Evolutionary conservation across 257 asterid genomes (phyloP), one percentile per base, ranked within the genome.

Genomic region (Solanum rostratum): DNA sequence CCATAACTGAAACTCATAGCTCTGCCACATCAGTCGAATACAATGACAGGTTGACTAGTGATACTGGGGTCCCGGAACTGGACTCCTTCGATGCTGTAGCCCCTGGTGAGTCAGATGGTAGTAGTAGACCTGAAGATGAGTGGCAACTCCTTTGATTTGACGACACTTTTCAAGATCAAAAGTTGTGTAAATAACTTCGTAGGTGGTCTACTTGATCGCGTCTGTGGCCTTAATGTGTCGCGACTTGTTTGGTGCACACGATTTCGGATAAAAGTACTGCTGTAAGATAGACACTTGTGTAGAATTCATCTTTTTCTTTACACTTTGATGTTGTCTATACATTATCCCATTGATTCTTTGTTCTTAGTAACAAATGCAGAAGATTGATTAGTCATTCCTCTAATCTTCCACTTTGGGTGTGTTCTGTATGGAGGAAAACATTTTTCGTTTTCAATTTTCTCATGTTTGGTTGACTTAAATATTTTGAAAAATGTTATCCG

Each of bases 121-220:
- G 84, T 84, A 88, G 85, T 81, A 88, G 86, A n/a, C 94, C 91
- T 71, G 99, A 93, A 87, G 99, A 96, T 49, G 99, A 96, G 24
- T 96, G 99, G 99, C 97, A 96, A 90, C 92, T 96, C 69, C 97
- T 96, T 41, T 96, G 91, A 93, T 57, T 65, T 49, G 54, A 65
- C 73, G 22, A 49, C 84, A 79, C 37, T 83, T 73, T 10, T 66
- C 46, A 60, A 39, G 59, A 78, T 65, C 46, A 62, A 59, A 84
- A 69, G 69, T 63, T 82, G 84, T 84, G 85, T 86, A 86, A 82
- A 79, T 84, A 85, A 83, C 20, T 71, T 41, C 62, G 37, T 79
- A 83, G 81, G 81, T 33, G 27, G 63, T 69, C 29, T 10, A 13
- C 57, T 37, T 49, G 80, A 62, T 50, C 14, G 45, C 15, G 45